Evolutionary conservation across 2,329 filamentous ascomycete genomes (phyloP), one percentile per base, ranked within the genome.

Genomic region (Sporothrix inflata): DNA sequence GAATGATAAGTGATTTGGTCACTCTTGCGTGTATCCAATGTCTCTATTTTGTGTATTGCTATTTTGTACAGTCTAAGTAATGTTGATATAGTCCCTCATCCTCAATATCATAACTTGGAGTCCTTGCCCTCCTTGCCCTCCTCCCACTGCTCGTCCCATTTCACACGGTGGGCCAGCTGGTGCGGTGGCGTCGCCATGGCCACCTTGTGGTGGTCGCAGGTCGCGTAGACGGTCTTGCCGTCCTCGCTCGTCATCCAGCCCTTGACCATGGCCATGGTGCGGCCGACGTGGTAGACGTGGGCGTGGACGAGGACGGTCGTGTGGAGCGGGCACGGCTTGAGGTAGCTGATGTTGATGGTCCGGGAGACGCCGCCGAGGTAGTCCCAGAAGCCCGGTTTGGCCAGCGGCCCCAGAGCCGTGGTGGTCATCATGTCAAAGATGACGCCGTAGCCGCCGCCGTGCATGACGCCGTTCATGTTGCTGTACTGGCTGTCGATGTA

Each of bases 381-480:
- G 79, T 85, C 82, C 85, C 85, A 87, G 75, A 82, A 86, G 2
- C 83, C 84, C 0, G 84, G 83, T 47, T 79, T 80, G 5, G 84
- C 80, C 14, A 87, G 68, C 1, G 85, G 84, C 53, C 84, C 85
- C 21, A 87, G 78, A 0, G 85, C 84, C 14, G 81, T 81, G 0
- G 84, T 86, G 4, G 85, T 87, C 71, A 83, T 82, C 78, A 88
- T 85, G 76, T 90, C 88, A 73, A 87, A 87, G 57, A 88, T 85
- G 5, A 86, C 79, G 0, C 85, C 83, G 1, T 85, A 85, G 2
- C 85, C 85, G 7, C 86, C 86, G 24, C 86, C 86, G 76, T 88
- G 86, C 74, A 88, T 81, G 42, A 83, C 84, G 1, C 81, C 81
- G 42, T 81, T 80, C 60, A 81, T 76, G 77, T 88, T 88, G 73